Base-by-base conservation (phyloP, 495 filamentous ascomycete genomes). In the Margaritispora aquatica region DNA sequence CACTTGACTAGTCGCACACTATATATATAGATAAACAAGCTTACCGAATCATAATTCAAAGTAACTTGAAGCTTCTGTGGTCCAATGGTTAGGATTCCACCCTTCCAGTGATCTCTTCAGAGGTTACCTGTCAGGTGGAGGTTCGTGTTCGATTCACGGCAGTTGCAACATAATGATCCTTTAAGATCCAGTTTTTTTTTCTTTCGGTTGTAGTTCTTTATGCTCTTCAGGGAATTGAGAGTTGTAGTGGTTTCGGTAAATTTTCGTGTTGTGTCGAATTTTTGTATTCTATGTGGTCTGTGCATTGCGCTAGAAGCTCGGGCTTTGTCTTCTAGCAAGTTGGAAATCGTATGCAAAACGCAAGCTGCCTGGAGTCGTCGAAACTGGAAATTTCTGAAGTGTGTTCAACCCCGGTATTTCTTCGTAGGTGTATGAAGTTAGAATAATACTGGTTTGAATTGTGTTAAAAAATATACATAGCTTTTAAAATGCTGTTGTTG, bases 1-100 rank as follows among this genome's bases (percentile, higher is more conserved):
- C 29, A 34, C 29, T 34, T 13, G 29, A 5, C 13, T 34, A 34
- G 13, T 17, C 38, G 19, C 15, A 9, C 19, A 3, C 10, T n/a
- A 10, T 17, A 44, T 44, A 44, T 44, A 44, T 44, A 15, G 15
- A 44, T 3, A 8, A 10, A 44, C 38, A 17, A 8, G 8, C 38
- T 8, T 3, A n/a, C 38, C 15, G n/a, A n/a, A 44, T 44, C 38
- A 44, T 8, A 8, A 34, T 5, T n/a, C 38, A 44, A 44, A 44
- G 15, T 17, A 44, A n/a, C 17, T n/a, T 1, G 13, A 7, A 50
- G 64, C 61, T 66, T 63, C 64, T 26, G 61, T 66, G 64, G 60
- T 63, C 64, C 60, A 63, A 66, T 66, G 64, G 61, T 66, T 61
- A 63, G 61, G 63, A 62, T 66, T 66, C 63, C 63, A 66, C 63